Conservation (phyloP, 345 rosid species). For the Cochlearia excelsa region DNA sequence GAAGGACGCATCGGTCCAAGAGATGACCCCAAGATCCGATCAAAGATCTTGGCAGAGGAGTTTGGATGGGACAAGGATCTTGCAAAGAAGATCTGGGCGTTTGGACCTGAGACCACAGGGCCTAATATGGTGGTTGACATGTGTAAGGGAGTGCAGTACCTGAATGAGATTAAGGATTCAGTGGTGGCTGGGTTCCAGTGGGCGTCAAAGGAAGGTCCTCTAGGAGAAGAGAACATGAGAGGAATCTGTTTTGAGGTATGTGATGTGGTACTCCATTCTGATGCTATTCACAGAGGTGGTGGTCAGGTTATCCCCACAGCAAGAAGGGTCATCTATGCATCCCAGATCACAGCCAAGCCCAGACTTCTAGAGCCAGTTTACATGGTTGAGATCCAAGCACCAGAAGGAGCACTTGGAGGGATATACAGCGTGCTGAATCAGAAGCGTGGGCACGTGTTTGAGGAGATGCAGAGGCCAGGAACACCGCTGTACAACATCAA, state of each 20-base stretch:
- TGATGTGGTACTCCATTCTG: slow-evolving; percentile 81
- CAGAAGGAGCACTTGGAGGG: slow-evolving; percentile 80
- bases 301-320: slow-evolving; percentile 86
- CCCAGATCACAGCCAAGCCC: slow-evolving; percentile 82
- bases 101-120: slow-evolving; percentile 80
- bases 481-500: slow-evolving; percentile 79
- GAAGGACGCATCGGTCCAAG: slow-evolving; percentile 70
- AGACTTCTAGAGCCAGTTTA: slow-evolving; percentile 79
- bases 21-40: slow-evolving; percentile 67
- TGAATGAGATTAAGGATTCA: slow-evolving; percentile 84
- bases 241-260: slow-evolving; percentile 83
- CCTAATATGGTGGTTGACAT: slow-evolving; percentile 85
- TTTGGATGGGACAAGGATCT: slow-evolving; percentile 87
- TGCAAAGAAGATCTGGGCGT: slow-evolving; percentile 86
- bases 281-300: slow-evolving; percentile 89
- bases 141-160: slow-evolving; percentile 92
- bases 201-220: slow-evolving; percentile 83
- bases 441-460: slow-evolving; percentile 82
- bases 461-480: slow-evolving; percentile 83
- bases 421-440: slow-evolving; percentile 83
- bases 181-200: slow-evolving; percentile 90
- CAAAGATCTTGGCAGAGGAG: slow-evolving; percentile 67
- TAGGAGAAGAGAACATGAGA: slow-evolving; percentile 81
- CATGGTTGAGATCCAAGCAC: slow-evolving; percentile 85
- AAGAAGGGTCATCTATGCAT: slow-evolving; percentile 74